These are phyloP conservation scores for Straminergon stramineum DNA, from an alignment of 225 moss, liverwort and hornwort genomes.

Conservation along the genomic window DNA sequence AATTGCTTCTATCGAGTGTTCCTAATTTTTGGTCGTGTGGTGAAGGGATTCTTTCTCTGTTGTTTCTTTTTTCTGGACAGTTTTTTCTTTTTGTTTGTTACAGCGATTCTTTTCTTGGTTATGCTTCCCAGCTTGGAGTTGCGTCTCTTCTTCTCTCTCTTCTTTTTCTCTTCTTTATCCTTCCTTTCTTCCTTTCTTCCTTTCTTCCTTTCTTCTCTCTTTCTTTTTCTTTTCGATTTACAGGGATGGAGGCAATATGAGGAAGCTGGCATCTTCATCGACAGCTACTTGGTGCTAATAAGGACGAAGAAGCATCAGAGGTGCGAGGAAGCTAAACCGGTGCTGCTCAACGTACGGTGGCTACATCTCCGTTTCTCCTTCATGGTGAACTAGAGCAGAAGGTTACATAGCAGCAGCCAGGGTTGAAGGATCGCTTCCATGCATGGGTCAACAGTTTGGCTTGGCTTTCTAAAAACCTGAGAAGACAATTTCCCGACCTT, in stretches of 20 bases:
- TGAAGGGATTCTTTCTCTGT: not conserved
- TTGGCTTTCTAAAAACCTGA: not conserved
- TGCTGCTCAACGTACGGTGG: not conserved
- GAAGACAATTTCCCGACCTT: not conserved
- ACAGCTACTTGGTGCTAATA: not conserved
- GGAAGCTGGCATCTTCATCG: not conserved
- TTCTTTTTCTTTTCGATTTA: not conserved
- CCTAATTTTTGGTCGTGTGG: not conserved
- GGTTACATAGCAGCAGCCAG: too few species aligned
- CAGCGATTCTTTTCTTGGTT: not conserved
- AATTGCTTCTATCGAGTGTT: not conserved
- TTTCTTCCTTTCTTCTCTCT: accelerated
- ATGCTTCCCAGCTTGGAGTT: not conserved
- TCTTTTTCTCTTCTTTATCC: too few species aligned
- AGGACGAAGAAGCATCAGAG: not conserved
- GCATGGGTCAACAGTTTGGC: too few species aligned
- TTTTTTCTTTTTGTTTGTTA: too few species aligned
- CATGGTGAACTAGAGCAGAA: not conserved
- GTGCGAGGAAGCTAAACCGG: not conserved
- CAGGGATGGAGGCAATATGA: not conserved
- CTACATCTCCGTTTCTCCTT: not conserved
- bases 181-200: too few species aligned
- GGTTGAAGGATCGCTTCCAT: not conserved
- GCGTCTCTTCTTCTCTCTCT: too few species aligned
- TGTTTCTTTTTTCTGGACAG: not conserved